Percentiles rank a stretch among this genome's conserved stretches.
phyloP scores from a whole-genome alignment of 2,329 filamentous ascomycete species.

The Bipolaris cookei region DNA sequence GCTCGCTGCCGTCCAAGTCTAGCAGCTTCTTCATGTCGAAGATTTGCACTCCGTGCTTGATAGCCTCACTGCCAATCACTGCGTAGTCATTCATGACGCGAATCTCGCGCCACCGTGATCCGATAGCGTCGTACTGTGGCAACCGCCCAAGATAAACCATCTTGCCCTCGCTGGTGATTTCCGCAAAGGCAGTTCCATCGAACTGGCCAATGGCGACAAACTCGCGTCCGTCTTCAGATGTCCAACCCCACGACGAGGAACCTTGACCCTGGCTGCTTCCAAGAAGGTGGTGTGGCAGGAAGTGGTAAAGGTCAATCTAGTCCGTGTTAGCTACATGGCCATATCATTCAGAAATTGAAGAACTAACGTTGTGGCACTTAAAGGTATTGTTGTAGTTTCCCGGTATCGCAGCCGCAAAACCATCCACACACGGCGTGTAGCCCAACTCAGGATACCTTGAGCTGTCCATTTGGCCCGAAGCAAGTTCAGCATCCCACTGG shows the following conservation, averaged over 20 bases:
- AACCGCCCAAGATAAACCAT: constrained; percentile 59
- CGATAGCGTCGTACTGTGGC: constrained; percentile 53
- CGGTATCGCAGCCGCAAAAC: constrained; percentile 43
- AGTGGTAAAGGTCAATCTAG: constrained; percentile 61
- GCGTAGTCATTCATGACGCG: constrained; percentile 47
- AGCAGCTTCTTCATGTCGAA: constrained; percentile 63
- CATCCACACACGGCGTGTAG: constrained; percentile 41
- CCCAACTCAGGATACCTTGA: constrained; percentile 37
- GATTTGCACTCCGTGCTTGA: constrained; percentile 62
- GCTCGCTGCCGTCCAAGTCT: constrained; percentile 31
- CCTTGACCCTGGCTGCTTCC: constrained; percentile 53
- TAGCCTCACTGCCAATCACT: constrained; percentile 46
- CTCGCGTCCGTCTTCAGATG: constrained; percentile 57
- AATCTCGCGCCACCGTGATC: constrained; percentile 60
- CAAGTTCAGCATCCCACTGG: constrained; percentile 36
- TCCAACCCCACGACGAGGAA: constrained; percentile 60
- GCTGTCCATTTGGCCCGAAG: constrained; percentile 37
- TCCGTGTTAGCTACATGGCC: constrained; percentile 11
- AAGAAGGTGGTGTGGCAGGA: constrained; percentile 59
- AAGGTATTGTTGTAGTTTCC: constrained; percentile 46
- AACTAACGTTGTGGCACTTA: constrained; percentile 44
- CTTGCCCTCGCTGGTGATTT: constrained; percentile 55
- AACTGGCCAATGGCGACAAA: constrained; percentile 61
- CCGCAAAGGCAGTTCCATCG: constrained; percentile 37
- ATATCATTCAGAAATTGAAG: background rate